Conservation (phyloP, 2,329 filamentous ascomycete species). For the Colletotrichum phormii region DNA sequence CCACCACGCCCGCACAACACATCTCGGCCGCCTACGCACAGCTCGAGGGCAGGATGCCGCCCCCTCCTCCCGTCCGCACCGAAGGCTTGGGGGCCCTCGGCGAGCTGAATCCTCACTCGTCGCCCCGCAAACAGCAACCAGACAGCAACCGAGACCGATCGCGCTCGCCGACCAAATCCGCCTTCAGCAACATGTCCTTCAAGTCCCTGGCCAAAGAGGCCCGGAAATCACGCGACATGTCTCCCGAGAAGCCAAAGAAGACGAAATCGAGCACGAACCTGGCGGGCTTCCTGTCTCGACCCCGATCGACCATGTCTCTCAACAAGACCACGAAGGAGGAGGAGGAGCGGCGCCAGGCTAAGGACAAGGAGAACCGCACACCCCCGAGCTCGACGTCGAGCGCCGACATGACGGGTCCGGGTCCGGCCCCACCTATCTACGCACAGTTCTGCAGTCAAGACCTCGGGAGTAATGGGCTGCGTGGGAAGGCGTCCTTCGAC, state of each 20-base stretch:
- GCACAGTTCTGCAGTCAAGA: slow-evolving; percentile 73
- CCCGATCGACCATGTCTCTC: slow-evolving; percentile 78
- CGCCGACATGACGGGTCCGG: slow-evolving; percentile 47
- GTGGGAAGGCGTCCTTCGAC: slow-evolving; percentile 38
- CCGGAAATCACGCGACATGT: slow-evolving; percentile 56
- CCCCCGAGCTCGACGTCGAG: slow-evolving; percentile 63
- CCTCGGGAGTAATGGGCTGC: slow-evolving; percentile 40
- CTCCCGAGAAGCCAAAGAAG: slow-evolving; percentile 77
- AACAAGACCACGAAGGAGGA: slow-evolving; percentile 63
- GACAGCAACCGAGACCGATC: slow-evolving; percentile 46
- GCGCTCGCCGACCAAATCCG: slow-evolving; percentile 58
- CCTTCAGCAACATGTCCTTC: slow-evolving; percentile 56
- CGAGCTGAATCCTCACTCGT: slow-evolving; percentile 66
- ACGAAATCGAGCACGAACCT: slow-evolving; percentile 87
- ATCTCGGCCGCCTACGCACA: slow-evolving; percentile 30
- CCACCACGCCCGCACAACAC: slow-evolving; percentile 36
- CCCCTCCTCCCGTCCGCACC: slow-evolving; percentile 52
- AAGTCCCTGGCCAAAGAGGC: slow-evolving; percentile 55
- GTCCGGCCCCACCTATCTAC: slow-evolving; percentile 77
- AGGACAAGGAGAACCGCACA: slow-evolving; percentile 86
- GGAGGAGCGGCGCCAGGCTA: slow-evolving; percentile 62
- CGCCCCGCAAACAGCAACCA: slow-evolving; percentile 49
- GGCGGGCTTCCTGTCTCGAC: slow-evolving; percentile 78
- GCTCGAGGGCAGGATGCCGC: slow-evolving; percentile 39
- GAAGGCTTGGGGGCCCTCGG: slow-evolving; percentile 57